Evolutionary conservation across 805 yeast species (phyloP).

Genomic region (Hanseniaspora clermontiae): DNA sequence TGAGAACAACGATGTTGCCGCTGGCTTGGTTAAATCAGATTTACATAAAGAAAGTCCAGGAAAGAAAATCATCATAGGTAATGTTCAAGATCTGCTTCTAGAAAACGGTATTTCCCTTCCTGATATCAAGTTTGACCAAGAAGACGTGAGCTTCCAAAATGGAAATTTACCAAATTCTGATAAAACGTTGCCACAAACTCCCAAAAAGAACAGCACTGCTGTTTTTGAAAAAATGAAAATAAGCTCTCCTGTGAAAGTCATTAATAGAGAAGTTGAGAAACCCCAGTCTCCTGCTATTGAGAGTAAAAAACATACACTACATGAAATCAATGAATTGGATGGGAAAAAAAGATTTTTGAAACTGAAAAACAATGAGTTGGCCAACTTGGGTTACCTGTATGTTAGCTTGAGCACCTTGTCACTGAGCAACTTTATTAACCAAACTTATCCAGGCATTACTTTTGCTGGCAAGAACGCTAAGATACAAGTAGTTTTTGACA

Average conservation of each 20-base stretch:
- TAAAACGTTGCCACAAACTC: not conserved
- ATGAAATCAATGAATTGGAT: not conserved
- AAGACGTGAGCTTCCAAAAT: too few relatives aligned
- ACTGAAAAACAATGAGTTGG: not conserved
- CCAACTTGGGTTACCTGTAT: constrained; percentile 2
- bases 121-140: not conserved
- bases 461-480: constrained; percentile 1
- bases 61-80: constrained; percentile 4
- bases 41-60: not conserved
- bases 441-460: not conserved
- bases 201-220: not conserved
- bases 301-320: not conserved
- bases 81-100: not conserved
- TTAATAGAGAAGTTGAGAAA: not conserved
- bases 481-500: constrained; percentile 34
- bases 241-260: constrained; percentile 6
- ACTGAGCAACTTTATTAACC: not conserved
- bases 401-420: constrained; percentile 1
- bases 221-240: not conserved
- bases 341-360: not conserved
- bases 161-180: not conserved
- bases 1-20: not conserved
- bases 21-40: not conserved
- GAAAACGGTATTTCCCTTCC: not conserved
- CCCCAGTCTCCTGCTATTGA: not conserved